A percentile compares a stretch with the other conserved stretches of the same genome.
Conservation (phyloP, 2,329 filamentous ascomycete genomes). For the Verruconis gallopava region DNA sequence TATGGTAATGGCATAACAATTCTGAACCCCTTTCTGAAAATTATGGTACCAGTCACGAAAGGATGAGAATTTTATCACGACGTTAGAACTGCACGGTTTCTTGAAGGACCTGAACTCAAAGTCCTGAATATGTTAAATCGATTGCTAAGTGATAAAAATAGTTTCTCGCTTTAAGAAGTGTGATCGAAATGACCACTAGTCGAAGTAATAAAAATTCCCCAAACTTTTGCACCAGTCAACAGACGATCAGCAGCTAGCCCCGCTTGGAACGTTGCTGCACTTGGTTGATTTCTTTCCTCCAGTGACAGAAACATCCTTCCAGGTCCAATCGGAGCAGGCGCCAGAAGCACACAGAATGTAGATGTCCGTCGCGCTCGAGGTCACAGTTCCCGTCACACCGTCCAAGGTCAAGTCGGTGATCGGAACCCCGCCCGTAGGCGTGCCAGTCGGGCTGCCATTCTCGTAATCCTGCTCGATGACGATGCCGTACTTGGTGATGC, state of each 20-base stretch:
- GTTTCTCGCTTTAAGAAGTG: too few species aligned
- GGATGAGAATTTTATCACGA: too few species aligned
- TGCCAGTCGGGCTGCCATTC: constrained; percentile 31
- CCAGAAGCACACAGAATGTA: constrained; percentile 43
- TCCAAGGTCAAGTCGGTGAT: constrained; percentile 32
- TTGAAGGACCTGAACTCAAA: too few species aligned
- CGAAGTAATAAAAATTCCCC: too few species aligned
- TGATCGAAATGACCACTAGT: too few species aligned
- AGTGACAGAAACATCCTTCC: constrained; percentile 35
- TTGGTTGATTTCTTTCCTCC: constrained; percentile 31
- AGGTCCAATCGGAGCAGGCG: constrained; percentile 41
- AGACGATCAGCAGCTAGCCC: not conserved
- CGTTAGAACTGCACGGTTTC: too few species aligned
- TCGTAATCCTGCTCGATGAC: constrained; percentile 41
- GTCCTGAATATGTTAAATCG: too few species aligned
- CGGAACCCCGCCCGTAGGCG: constrained; percentile 34
- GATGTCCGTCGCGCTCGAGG: constrained; percentile 25
- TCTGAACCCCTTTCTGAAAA: too few species aligned
- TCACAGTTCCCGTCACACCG: constrained; percentile 32
- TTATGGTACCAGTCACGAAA: too few species aligned
- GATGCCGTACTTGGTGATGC: constrained; percentile 37
- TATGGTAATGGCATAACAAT: too few species aligned
- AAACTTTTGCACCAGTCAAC: too few species aligned
- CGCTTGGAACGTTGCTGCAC: constrained; percentile 5
- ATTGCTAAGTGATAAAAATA: too few species aligned